phyloP scores from a whole-genome alignment of 192 early-diverging fungal species.

The Gamsiella multidivaricata region DNA sequence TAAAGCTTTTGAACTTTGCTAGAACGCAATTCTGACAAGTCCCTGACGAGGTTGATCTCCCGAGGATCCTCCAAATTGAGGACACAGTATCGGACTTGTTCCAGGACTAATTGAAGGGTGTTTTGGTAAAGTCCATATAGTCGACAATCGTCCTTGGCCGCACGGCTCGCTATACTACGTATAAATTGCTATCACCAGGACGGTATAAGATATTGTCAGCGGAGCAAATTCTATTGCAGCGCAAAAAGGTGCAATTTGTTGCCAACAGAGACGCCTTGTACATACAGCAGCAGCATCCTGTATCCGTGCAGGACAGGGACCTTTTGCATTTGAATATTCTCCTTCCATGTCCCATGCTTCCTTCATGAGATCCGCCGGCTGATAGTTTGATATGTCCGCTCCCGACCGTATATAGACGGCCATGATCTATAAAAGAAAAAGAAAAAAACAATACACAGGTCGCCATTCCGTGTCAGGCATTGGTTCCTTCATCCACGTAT shows the following conservation, averaged over 20 bases:
- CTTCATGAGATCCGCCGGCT: slow-evolving; percentile 3
- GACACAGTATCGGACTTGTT: background rate
- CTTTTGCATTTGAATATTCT: background rate
- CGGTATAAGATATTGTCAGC: no score
- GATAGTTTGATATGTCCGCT: background rate
- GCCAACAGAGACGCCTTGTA: no score
- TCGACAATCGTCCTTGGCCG: slow-evolving; percentile 5
- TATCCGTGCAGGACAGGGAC: background rate
- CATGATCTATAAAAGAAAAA: slow-evolving; percentile 14
- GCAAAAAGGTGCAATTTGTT: no score
- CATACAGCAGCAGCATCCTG: background rate
- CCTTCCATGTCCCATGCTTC: background rate
- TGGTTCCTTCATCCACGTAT: no score
- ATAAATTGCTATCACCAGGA: background rate
- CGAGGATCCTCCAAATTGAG: background rate
- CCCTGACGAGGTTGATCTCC: background rate
- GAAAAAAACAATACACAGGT: background rate
- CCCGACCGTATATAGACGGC: slow-evolving; percentile 2
- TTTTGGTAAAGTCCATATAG: slow-evolving; percentile 34
- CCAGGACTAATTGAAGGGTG: background rate
- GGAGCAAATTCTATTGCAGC: no score
- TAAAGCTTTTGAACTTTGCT: no score
- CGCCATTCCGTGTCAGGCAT: background rate
- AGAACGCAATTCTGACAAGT: no score
- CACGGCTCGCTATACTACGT: background rate